These are phyloP conservation scores for Diplodia corticola DNA, from an alignment of 2,329 filamentous ascomycete genomes.

Conservation along the genomic window DNA sequence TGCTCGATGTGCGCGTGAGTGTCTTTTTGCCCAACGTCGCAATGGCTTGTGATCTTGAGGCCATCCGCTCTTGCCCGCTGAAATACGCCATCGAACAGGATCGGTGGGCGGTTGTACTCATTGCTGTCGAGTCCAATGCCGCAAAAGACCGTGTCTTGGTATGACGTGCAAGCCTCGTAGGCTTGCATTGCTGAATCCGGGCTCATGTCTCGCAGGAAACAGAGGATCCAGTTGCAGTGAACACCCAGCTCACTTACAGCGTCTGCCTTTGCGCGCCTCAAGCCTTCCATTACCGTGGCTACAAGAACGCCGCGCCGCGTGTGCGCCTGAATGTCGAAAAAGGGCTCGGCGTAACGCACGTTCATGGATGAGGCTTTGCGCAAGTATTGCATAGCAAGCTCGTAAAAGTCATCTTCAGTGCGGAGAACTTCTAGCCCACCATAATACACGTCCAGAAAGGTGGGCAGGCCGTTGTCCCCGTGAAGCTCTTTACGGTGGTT, in stretches of 20 bases:
- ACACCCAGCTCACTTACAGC: conserved; percentile 24
- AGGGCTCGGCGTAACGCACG: conserved; percentile 45
- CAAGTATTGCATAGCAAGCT: conserved; percentile 45
- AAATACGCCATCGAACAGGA: conserved; percentile 48
- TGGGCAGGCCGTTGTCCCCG: conserved; percentile 30
- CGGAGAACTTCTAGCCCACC: conserved; percentile 35
- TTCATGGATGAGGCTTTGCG: conserved; percentile 38
- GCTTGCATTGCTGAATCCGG: conserved; percentile 42
- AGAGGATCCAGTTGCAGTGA: conserved; percentile 42
- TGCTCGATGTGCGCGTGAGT: conserved; percentile 48
- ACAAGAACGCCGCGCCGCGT: conserved; percentile 40
- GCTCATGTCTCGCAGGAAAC: conserved; percentile 46
- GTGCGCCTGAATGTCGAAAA: conserved; percentile 49
- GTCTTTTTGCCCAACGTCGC: conserved; percentile 54
- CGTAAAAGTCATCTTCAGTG: conserved; percentile 42
- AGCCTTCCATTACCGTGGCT: conserved; percentile 39
- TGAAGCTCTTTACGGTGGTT: conserved; percentile 26
- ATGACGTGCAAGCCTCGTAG: conserved; percentile 44
- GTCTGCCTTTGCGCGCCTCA: conserved; percentile 29
- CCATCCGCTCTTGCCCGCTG: conserved; percentile 42
- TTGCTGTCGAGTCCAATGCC: conserved; percentile 52
- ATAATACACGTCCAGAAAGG: conserved; percentile 33
- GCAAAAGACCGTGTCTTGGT: conserved; percentile 44
- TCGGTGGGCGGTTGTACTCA: conserved; percentile 48
- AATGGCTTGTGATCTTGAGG: conserved; percentile 51